Conservation (phyloP, 1,284 basidiomycete species). For the Trametes pubescens region DNA sequence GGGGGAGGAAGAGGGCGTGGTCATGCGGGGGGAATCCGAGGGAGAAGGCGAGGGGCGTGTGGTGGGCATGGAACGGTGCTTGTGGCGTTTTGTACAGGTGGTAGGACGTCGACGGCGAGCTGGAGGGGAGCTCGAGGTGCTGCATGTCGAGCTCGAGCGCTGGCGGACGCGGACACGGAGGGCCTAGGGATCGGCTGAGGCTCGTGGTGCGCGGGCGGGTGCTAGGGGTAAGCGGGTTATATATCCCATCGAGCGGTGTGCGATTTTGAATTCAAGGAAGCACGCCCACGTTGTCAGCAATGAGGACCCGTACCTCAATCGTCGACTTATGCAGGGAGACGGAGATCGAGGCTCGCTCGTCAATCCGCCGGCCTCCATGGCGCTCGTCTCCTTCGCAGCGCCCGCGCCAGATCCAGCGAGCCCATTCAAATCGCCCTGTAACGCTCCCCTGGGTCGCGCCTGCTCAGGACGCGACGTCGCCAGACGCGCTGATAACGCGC, state of each 20-base stretch:
- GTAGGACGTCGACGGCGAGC: constrained; percentile 1
- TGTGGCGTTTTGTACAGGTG: constrained; percentile 33
- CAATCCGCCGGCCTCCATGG: constrained; percentile 17
- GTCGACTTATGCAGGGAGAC: constrained; percentile 6
- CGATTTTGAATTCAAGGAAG: constrained; percentile 33
- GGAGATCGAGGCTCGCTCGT: constrained; percentile 24
- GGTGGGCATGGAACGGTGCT: constrained; percentile 29
- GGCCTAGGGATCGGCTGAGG: constrained; percentile 17
- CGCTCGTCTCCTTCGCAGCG: constrained; percentile 7
- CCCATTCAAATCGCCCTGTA: constrained; percentile 17
- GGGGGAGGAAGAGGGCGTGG: constrained; percentile 20
- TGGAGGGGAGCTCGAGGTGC: constrained; percentile 16
- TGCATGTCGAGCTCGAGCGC: constrained; percentile 27
- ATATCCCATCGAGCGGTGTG: constrained; percentile 20
- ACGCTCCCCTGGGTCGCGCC: constrained; percentile 17
- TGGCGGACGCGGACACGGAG: constrained; percentile 1
- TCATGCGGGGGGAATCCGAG: constrained; percentile 35
- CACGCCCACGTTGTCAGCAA: constrained; percentile 34
- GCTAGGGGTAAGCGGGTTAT: constrained; percentile 25
- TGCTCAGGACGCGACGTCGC: constrained; percentile 4
- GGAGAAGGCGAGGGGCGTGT: constrained; percentile 37
- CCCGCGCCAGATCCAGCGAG: constrained; percentile 12
- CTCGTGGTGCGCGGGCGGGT: constrained; percentile 32
- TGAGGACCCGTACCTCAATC: constrained; percentile 23
- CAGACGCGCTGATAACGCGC: constrained; percentile 29